These are phyloP conservation scores for Corynespora cassiicola DNA, from an alignment of 2,329 filamentous ascomycete genomes.

Conservation along the genomic window DNA sequence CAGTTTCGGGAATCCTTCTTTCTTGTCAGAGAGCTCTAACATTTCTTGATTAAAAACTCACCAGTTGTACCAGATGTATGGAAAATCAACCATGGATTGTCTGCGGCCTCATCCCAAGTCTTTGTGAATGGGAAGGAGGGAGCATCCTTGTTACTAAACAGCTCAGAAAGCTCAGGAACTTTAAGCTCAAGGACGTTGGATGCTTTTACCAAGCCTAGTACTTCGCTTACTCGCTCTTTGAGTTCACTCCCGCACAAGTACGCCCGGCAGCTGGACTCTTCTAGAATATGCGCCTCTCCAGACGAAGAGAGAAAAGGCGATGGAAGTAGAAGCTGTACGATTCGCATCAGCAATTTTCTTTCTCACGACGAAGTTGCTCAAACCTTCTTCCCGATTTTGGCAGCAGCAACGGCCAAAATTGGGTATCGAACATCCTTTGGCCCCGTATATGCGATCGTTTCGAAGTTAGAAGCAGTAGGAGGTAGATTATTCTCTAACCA, in stretches of 20 bases:
- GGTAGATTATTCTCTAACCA: conserved; percentile 33
- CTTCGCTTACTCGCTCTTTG: too few relatives aligned
- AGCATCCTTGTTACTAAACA: conserved; percentile 2
- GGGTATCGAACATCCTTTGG: conserved; percentile 19
- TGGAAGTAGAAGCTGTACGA: too few relatives aligned
- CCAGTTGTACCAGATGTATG: conserved; percentile 49
- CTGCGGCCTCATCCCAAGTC: conserved; percentile 22
- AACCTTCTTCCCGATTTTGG: conserved; percentile 16
- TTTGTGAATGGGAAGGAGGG: conserved; percentile 22
- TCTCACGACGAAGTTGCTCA: background rate
- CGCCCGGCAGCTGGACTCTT: too few relatives aligned
- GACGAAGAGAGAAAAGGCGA: too few relatives aligned
- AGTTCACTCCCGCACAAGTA: too few relatives aligned
- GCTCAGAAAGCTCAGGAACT: conserved; percentile 5
- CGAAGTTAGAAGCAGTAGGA: conserved; percentile 2
- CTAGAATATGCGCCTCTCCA: too few relatives aligned
- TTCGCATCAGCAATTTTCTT: too few relatives aligned
- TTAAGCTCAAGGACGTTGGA: too few relatives aligned
- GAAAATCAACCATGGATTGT: conserved; percentile 32
- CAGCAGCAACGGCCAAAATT: conserved; percentile 14
- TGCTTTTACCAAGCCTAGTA: too few relatives aligned
- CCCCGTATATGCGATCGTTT: conserved; percentile 18
- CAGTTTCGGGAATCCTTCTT: conserved; percentile 16
- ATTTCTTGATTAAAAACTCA: conserved; percentile 14
- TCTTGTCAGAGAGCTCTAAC: background rate